Evolutionary conservation across 2,329 filamentous ascomycete species (phyloP), one percentile per base, ranked within the genome.

Genomic region (Nothomitra cinnamomea): DNA sequence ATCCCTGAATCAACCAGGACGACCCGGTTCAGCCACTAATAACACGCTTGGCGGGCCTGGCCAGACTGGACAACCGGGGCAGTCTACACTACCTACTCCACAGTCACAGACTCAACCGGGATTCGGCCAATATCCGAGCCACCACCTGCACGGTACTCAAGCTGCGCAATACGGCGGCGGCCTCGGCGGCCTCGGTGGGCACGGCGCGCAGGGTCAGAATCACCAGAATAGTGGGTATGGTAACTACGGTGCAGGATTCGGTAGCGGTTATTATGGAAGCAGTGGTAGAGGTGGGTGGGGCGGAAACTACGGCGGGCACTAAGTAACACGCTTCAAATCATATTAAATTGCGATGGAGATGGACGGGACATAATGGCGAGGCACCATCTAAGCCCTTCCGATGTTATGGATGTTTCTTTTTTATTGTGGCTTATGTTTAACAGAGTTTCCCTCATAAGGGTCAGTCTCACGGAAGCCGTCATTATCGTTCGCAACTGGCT

Each of bases 1-100:
- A 24, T 76, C 75, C 10, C 70, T 82, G 40, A 76, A 76, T 48
- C 78, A 81, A 62, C 76, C 76, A 45, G 77, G 78, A 58, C 77
- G 79, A 57, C 79, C 79, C 40, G 77, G 76, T 42, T 82, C 79
- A 38, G 78, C 78, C 6, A 75, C 77, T 28, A 81, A 80, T 66
- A 79, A 70, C 60, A 71, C 70, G 22, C 72, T 70, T 40, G 72
- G 72, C 45, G 74, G 76, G 61, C 69, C 70, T 54, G 65, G 19
- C 5, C 53, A 50, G 40, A 12, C 45, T 15, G 52, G 50, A 25
- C 50, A 52, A 35, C 45, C 45, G 3, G 25, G 45, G 8, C 45
- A 49, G 15, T 32, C 50, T 10, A 42, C 52, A 10, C 57, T 60
- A 12, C 62, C 63, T 43, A 63, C 65, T 43, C 64, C 63, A 43